A percentile compares a stretch with the other conserved stretches of the same genome.
phyloP scores from a whole-genome alignment of 352 stramenopile species.

The Ophiocytium majus region DNA sequence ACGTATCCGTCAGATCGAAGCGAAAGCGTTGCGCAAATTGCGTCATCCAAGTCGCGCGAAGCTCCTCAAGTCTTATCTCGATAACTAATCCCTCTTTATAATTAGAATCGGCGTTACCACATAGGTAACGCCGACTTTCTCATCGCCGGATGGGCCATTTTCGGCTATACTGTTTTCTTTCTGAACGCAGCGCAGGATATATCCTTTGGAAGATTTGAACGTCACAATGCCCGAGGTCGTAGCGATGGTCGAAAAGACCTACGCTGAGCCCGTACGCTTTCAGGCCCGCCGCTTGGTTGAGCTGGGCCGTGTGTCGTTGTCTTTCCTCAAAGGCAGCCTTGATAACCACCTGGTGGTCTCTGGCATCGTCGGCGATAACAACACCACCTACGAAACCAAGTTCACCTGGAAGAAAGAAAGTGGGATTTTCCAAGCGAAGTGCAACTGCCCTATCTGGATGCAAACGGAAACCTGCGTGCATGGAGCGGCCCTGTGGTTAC shows the following conservation, averaged over 20 bases:
- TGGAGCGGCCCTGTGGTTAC: background rate
- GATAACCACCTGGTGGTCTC: background rate
- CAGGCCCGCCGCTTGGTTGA: background rate
- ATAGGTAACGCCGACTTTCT: too few species aligned
- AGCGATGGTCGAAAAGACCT: background rate
- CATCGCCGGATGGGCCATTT: too few species aligned
- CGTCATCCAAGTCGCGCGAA: background rate
- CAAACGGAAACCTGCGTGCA: background rate
- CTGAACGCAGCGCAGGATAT: too few species aligned
- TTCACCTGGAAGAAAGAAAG: background rate
- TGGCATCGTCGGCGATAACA: slow-evolving; percentile 6
- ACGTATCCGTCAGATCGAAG: slow-evolving; percentile 16
- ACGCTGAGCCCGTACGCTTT: background rate
- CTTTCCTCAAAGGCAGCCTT: background rate
- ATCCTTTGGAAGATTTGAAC: too few species aligned
- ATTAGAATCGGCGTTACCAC: too few species aligned
- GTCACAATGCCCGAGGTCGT: too few species aligned
- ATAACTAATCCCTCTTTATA: too few species aligned
- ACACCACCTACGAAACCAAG: slow-evolving; percentile 9
- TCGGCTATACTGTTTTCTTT: too few species aligned
- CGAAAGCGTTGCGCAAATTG: background rate
- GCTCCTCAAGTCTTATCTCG: slow-evolving; percentile 10
- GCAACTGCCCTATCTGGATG: background rate
- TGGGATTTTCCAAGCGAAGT: background rate
- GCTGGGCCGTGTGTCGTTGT: background rate